These are phyloP conservation scores for Solanum bulbocastanum DNA, from an alignment of 257 asterid species.

Conservation along the genomic window DNA sequence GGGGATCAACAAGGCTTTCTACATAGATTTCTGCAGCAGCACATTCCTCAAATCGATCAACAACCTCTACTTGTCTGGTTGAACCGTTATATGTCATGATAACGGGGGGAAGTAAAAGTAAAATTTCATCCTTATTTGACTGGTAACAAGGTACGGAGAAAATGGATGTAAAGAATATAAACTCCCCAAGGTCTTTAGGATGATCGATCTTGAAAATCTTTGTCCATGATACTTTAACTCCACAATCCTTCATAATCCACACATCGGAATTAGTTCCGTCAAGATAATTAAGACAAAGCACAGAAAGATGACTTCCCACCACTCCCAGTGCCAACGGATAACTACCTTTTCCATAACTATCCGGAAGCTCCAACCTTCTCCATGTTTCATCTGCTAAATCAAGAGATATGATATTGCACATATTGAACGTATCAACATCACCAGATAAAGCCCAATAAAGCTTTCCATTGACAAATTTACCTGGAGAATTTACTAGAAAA, in stretches of 20 bases:
- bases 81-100: neutral
- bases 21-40: no score
- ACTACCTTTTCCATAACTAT: neutral
- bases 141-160: neutral
- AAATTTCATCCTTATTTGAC: neutral
- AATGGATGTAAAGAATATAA: neutral
- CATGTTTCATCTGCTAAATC: no score
- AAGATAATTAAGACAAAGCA: neutral
- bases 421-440: no score
- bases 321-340: neutral
- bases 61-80: neutral
- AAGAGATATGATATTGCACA: no score
- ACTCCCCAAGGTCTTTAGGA: neutral
- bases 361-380: no score
- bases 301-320: neutral
- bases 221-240: neutral
- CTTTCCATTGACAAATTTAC: no score
- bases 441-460: no score
- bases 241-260: neutral
- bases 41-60: neutral
- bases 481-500: no score
- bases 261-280: neutral
- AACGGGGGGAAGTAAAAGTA: neutral
- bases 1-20: neutral
- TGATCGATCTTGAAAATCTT: neutral